Base-by-base conservation (phyloP, 768 basidiomycete species). In the Termitomyces sp. region DNA sequence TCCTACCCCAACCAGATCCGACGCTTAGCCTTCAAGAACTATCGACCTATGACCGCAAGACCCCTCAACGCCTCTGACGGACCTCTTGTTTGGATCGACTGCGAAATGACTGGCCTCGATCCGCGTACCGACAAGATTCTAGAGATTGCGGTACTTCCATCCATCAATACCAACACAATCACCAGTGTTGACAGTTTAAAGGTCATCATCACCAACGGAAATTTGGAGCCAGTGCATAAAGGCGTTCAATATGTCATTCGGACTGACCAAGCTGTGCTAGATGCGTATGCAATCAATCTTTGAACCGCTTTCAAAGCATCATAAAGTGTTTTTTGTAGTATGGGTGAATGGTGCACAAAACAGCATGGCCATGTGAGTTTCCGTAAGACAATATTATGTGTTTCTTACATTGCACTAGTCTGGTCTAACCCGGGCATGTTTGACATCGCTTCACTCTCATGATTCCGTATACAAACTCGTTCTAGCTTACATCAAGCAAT, bases 131-230 rank as follows among this genome's bases (percentile, higher is more conserved):
- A 92, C 70, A 84, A 81, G 61, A 81, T 93, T 29, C 68, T 94
- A 2, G 94, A 96, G 71, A 88, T 95, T 66, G 89, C 88, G 12
- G 89, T 86, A 58, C 60, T 79, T 10, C 51, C 36, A 28, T 16
- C 9, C 20, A 51, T 29, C 36, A 5, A 41, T 18, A 29, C 15
- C 24, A 12, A 5, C 39, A 5, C 13, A 10, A 42, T 45, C 16
- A 26, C 53, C 33, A 13, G 51, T 54, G 10, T 47, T 44, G 37
- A 59, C 46, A 36, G 18, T 51, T 56, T 26, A 15, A 67, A 94
- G 78, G 92, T 96, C 39, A 73, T 97, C 34, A 90, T 98, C 58
- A 96, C 94, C 2, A 79, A 96, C 64, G 93, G 93, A 4, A 80
- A 92, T 62, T 74, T 98, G 41, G 80, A 92, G 26, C 67, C 82